Percentiles rank a stretch among this genome's conserved stretches.
Conservation (phyloP, 768 basidiomycete genomes). For the Lactarius psammicola region DNA sequence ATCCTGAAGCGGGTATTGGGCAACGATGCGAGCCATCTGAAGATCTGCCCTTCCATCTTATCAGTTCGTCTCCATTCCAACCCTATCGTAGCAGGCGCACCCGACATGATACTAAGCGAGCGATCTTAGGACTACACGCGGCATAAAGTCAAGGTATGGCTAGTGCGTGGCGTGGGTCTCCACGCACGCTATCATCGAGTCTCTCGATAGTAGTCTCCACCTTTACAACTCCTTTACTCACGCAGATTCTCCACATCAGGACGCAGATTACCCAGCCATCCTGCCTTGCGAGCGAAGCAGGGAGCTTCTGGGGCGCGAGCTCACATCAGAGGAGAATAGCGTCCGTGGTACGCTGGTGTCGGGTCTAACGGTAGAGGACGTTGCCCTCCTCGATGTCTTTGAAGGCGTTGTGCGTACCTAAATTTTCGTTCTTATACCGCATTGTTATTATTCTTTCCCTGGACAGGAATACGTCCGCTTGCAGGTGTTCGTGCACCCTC, state of each 20-base stretch:
- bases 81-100: not conserved
- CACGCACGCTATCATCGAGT: not conserved
- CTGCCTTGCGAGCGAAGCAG: slow-evolving; percentile 55
- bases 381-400: slow-evolving; percentile 71
- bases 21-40: slow-evolving; percentile 60
- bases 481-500: slow-evolving; percentile 52
- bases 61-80: slow-evolving; percentile 47
- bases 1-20: slow-evolving; percentile 78
- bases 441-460: not conserved
- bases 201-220: no score
- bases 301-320: slow-evolving; percentile 38
- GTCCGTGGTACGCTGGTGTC: slow-evolving; percentile 79
- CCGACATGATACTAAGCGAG: not conserved
- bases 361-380: slow-evolving; percentile 67
- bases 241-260: slow-evolving; percentile 36
- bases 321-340: slow-evolving; percentile 59
- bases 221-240: not conserved
- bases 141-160: slow-evolving; percentile 67
- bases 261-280: slow-evolving; percentile 82
- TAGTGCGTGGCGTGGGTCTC: not conserved
- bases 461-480: slow-evolving; percentile 69
- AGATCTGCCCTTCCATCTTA: slow-evolving; percentile 72
- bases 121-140: slow-evolving; percentile 67
- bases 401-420: slow-evolving; percentile 65
- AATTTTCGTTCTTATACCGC: not conserved